phyloP scores from a whole-genome alignment of 2,329 filamentous ascomycete species.

The Calonectria pteridis region DNA sequence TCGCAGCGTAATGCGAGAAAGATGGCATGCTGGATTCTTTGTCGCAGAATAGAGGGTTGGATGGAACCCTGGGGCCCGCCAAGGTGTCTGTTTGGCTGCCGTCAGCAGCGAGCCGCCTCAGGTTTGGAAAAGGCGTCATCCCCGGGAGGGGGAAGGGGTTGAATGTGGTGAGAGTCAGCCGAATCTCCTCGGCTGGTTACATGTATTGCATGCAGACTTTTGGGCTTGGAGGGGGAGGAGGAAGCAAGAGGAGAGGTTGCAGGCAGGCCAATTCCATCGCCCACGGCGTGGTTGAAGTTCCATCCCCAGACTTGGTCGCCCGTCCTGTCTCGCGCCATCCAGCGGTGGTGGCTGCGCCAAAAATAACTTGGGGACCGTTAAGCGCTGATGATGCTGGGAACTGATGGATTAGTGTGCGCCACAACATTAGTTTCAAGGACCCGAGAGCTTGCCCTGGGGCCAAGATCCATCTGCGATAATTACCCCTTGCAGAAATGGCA shows the following conservation, averaged over 20 bases:
- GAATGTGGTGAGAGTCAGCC: constrained; percentile 21
- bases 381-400: constrained; percentile 28
- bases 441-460: neutral
- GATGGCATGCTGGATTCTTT: neutral
- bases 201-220: constrained; percentile 9
- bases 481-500: neutral
- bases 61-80: neutral
- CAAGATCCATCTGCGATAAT: constrained; percentile 7
- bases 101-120: neutral
- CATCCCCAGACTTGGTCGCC: neutral
- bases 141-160: neutral
- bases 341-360: constrained; percentile 25
- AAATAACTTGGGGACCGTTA: constrained; percentile 28
- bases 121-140: constrained; percentile 3
- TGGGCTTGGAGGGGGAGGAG: neutral
- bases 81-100: constrained; percentile 2
- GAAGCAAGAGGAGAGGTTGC: neutral
- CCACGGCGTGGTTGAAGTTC: constrained; percentile 5
- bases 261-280: neutral
- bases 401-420: constrained; percentile 11
- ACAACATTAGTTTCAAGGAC: constrained; percentile 5
- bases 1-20: neutral
- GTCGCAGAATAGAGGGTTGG: neutral
- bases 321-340: neutral
- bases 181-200: constrained; percentile 16